Evolutionary conservation across 805 yeast genomes (phyloP), one percentile per base, ranked within the genome.

Genomic region (Zygoascus biomembranicola): DNA sequence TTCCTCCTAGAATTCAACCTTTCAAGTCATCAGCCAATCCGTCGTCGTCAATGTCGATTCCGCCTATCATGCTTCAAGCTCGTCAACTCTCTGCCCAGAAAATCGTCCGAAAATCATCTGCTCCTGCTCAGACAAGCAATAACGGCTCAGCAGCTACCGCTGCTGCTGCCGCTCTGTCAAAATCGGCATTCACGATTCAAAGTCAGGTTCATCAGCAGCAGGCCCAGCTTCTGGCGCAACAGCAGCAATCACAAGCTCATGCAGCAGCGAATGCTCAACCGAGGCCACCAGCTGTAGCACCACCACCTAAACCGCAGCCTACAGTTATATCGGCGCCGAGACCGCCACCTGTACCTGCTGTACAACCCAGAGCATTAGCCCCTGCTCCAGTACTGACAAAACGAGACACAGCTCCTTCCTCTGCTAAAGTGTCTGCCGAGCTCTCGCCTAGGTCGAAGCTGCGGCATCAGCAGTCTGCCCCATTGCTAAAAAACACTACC

Each of bases 1-100:
- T 74, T 18, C 83, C 82, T 1, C 96, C 96, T 1, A 80, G 79
- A 60, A 63, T 88, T 44, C 84, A 82, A 52, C 82, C 89, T 0
- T 85, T 82, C 63, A 81, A 81, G 56, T 56, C 63, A 13, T 35
- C 53, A 16, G 23, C 52, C 14, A 26, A 43, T 6, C 28, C 50
- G 11, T 20, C 32, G 4, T 32, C 42, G 9, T 11, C 44, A 18
- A 2, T 19, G 13, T 16, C 47, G 3, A 28, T 13, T n/a, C 8
- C 45, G 14, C 39, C 42, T 16, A n/a, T 32, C 26, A 46, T 32
- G 39, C 16, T 46, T 20, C 39, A 46, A 8, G 49, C 49, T 23
- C 18, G 47, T 6, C 20, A 44, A 20, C 32, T 46, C 2, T 46
- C 49, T 5, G 49, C 49, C 3, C 18, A 46, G 26, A 28, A 23